Base-by-base conservation (phyloP, 192 early-diverging fungal genomes). In the Haplosporangium gracile region DNA sequence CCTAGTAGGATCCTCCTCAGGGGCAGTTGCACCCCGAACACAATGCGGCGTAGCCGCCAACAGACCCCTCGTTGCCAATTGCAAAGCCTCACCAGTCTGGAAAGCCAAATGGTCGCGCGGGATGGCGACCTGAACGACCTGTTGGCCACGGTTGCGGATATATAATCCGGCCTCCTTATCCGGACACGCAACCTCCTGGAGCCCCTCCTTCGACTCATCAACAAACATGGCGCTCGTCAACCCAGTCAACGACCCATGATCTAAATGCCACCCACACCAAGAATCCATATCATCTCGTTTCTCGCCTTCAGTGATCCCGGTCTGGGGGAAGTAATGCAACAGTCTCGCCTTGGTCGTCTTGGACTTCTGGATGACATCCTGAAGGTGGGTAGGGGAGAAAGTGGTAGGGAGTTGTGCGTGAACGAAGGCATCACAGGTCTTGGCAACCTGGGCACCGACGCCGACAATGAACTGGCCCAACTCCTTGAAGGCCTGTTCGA, bases 231-330 rank as follows among this genome's bases (percentile, higher is more conserved):
- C 92, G 70, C 89, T 83, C 3, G 94, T 95, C 45, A 95, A 79
- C 45, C 88, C 88, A 20, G 94, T 95, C 60, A 95, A 83, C 3
- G 89, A 88, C 11, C 88, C 91, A 63, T 95, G 93, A 70, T 95
- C 94, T 24, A 93, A 53, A 75, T 95, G 94, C 90, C 93, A 90
- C 22, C 94, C 94, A 49, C 94, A 94, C 94, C 93, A 94, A 11
- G 91, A 91, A 75, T 92, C 94, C 76, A 90, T 89, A 81, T 88
- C 84, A 32, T 81, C 82, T 32, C 47, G 72, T 47, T 79, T 79
- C 53, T 81, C 85, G 55, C 70, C 77, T 45, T 82, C 77, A 10
- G 24, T 68, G 8, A 55, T 70, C 10, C 75, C 85, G 26, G 74
- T 73, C 24, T 91, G 81, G 0, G 94, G 93, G 82, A 91, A 95